These are phyloP conservation scores for Miamiensis avidus DNA, from an alignment of 169 alveolate species.

Conservation along the genomic window DNA sequence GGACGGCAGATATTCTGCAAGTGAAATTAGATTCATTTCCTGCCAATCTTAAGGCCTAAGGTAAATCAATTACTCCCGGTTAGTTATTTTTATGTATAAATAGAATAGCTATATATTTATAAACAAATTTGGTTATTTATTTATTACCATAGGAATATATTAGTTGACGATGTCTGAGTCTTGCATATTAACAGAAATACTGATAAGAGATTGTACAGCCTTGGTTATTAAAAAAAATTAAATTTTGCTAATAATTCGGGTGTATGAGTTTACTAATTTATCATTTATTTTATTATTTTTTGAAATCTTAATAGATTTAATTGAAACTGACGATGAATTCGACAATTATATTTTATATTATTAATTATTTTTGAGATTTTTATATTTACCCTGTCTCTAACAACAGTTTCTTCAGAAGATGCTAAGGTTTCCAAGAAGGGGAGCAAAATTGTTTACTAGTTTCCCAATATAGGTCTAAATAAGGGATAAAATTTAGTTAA, in stretches of 20 bases:
- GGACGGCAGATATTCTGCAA: constrained; percentile 75
- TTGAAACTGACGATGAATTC: too few species aligned
- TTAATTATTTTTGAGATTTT: too few species aligned
- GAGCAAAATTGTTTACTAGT: constrained; percentile 32
- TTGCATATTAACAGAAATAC: constrained; percentile 50
- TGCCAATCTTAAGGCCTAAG: constrained; percentile 54
- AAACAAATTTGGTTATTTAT: constrained; percentile 59
- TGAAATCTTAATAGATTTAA: too few species aligned
- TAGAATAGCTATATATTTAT: too few species aligned
- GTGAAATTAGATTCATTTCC: constrained; percentile 70
- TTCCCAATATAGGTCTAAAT: neutral
- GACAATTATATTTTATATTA: too few species aligned
- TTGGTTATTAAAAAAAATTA: neutral
- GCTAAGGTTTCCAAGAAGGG: constrained; percentile 68
- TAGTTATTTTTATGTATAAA: too few species aligned
- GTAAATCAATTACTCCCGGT: neutral
- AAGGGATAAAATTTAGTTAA: too few species aligned
- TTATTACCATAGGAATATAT: constrained; percentile 43
- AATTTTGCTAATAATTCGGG: too few species aligned
- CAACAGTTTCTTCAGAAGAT: constrained; percentile 81
- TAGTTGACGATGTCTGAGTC: too few species aligned
- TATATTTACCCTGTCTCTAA: constrained; percentile 63
- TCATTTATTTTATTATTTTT: too few species aligned
- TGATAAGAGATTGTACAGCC: constrained; percentile 66
- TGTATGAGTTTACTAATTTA: too few species aligned